Percentiles rank a stretch among this genome's conserved stretches.
Evolutionary conservation across 2,329 filamentous ascomycete species (phyloP).

Genomic region (Phialemonium atrogriseum): DNA sequence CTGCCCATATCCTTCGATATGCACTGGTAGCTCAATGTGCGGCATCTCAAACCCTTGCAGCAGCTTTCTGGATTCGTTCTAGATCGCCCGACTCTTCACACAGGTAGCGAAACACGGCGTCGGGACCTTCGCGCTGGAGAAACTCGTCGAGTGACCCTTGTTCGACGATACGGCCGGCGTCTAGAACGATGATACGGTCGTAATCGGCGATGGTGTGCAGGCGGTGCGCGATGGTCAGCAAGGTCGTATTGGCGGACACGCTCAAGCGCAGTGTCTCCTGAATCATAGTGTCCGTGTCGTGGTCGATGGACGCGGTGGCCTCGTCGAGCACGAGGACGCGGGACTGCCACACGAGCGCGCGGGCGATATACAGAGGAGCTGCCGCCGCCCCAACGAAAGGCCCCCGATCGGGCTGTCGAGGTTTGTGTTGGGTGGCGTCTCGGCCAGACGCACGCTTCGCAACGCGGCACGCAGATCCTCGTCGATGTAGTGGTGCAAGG

Average conservation of each 20-base stretch:
- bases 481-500: too few relatives aligned
- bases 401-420: constrained; percentile 1
- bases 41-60: too few relatives aligned
- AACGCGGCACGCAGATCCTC: too few relatives aligned
- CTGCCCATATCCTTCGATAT: too few relatives aligned
- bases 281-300: neutral
- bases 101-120: constrained; percentile 1
- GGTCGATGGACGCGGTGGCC: constrained; percentile 5
- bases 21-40: too few relatives aligned
- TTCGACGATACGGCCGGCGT: constrained; percentile 3
- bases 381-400: neutral
- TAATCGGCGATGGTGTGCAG: constrained; percentile 1
- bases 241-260: neutral
- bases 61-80: neutral
- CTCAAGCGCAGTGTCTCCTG: neutral
- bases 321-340: constrained; percentile 5
- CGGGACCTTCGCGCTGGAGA: neutral
- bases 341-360: neutral
- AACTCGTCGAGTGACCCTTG: constrained; percentile 5
- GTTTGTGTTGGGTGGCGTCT: too few relatives aligned
- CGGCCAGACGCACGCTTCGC: too few relatives aligned
- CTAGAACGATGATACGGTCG: constrained; percentile 1
- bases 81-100: constrained; percentile 4
- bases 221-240: constrained; percentile 4
- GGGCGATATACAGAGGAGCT: neutral